Conservation (phyloP, 2,329 filamentous ascomycete genomes). For the Neophaeococcomyces mojaviensis region DNA sequence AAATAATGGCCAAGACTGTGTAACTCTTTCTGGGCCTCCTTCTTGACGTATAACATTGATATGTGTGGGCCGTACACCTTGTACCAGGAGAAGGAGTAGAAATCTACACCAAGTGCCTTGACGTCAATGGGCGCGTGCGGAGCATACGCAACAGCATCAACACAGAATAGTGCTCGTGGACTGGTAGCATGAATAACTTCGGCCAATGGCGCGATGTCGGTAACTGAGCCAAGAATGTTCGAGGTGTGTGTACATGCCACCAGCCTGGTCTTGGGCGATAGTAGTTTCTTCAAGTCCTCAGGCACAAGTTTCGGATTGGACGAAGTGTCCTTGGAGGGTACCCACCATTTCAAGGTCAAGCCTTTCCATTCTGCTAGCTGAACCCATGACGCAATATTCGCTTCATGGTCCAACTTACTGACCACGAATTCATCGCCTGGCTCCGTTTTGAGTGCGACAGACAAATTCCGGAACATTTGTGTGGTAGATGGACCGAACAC, state of each 20-base stretch:
- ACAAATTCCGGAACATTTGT: constrained; percentile 67
- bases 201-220: constrained; percentile 34
- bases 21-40: constrained; percentile 48
- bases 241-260: constrained; percentile 65
- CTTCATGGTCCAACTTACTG: constrained; percentile 68
- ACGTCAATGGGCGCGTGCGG: constrained; percentile 67
- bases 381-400: constrained; percentile 68
- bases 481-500: constrained; percentile 69
- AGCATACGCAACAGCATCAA: constrained; percentile 70
- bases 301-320: constrained; percentile 55
- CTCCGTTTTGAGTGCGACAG: constrained; percentile 46
- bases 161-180: constrained; percentile 55
- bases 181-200: constrained; percentile 32
- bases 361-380: constrained; percentile 55
- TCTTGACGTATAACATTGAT: constrained; percentile 60
- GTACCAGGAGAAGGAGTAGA: constrained; percentile 76
- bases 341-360: constrained; percentile 65
- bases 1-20: constrained; percentile 60
- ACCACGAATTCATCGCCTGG: constrained; percentile 61
- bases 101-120: constrained; percentile 59
- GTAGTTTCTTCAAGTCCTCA: constrained; percentile 49
- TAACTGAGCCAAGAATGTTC: constrained; percentile 66
- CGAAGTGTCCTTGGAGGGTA: constrained; percentile 41
- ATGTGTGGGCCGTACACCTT: constrained; percentile 75
- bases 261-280: constrained; percentile 59